Evolutionary conservation across 805 yeast genomes (phyloP), one percentile per base, ranked within the genome.

Genomic region (Barnettozyma vustinii): DNA sequence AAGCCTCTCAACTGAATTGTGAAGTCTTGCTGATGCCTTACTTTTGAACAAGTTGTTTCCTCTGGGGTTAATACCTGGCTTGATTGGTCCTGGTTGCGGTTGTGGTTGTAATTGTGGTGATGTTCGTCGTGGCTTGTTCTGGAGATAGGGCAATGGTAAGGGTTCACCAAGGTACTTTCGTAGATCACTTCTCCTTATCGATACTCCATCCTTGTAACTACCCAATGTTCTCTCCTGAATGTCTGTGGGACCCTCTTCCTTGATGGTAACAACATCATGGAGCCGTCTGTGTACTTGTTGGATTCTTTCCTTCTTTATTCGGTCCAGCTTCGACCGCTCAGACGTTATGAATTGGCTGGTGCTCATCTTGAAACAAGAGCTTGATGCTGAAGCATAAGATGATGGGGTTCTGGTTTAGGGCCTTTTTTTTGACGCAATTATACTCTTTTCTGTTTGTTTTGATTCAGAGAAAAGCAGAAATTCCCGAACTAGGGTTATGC

Each of bases 91-190:
- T 30, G 33, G 33, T 7, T 33, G 20, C 20, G 32, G 40, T 32
- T 40, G 40, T 19, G 32, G 27, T 27, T 27, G 35, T 13, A 37
- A 39, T 5, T 23, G 30, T 13, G 33, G 33, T 30, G 16, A 9
- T 16, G 21, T 16, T 9, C 7, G 21, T 9, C 21, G 21, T 4
- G 39, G 19, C 12, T 18, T 16, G 39, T 40, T 33, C 27, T 23
- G 7, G 48, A 62, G 40, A 46, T 71, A 71, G 1, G 71, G 72
- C 35, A 71, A 52, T 2, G 75, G 75, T 19, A 70, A 42, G 2
- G 75, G 75, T 13, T 65, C 66, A 1, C 74, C 74, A 12, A 71
- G 55, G 25, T 44, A 47, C 19, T 33, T 46, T 21, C 39, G 50
- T 12, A 55, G 35, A 9, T 36, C 39, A 16, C 23, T 36, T 18